Base-by-base conservation (phyloP, 2,329 filamentous ascomycete species). In the Pseudofabraea citricarpa region DNA sequence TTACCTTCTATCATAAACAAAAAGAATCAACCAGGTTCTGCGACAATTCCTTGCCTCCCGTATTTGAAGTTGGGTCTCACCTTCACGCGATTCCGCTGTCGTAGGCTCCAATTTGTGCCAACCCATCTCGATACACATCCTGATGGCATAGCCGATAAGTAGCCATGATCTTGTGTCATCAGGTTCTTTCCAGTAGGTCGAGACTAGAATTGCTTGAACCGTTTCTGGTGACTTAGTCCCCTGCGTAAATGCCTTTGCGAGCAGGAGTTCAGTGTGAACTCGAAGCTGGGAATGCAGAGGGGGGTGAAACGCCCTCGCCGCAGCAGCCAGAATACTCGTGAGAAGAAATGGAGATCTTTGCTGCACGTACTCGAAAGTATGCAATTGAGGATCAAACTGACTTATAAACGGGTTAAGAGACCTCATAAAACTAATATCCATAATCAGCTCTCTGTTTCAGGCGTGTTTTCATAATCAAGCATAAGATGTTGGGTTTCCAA, bases 181-280 rank as follows among this genome's bases (percentile, higher is more conserved):
- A 3, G 64, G 63, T 31, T 68, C 64, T 49, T 69, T 70, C 64
- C 65, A 69, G 47, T 67, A 67, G 2, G 66, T 69, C 5, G 65
- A 44, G 7, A 66, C 50, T n/a, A 65, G 50, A 7, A 68, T 62
- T 1, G 61, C 65, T 44, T 69, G 66, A 1, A 64, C 62, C 6
- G 60, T 60, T 40, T 69, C 66, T 2, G 57, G 52, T 1, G 65
- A 69, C 36, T 68, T 68, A 1, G 45, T 49, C 13, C 64, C 66
- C 2, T 51, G 49, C 3, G 55, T 49, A 31, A 69, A 63, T 9
- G 49, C 52, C 7, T 61, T 48, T 6, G 52, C 46, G 7, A 64
- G 53, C 3, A 64, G 44, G 16, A 52, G 50, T 35, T 68, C 64
- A 12, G 59, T 51, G 43, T 63, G 61, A 2, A 54, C 49, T 15